Base-by-base conservation (phyloP, 2,329 filamentous ascomycete species). In the Colletotrichum eremochloae region DNA sequence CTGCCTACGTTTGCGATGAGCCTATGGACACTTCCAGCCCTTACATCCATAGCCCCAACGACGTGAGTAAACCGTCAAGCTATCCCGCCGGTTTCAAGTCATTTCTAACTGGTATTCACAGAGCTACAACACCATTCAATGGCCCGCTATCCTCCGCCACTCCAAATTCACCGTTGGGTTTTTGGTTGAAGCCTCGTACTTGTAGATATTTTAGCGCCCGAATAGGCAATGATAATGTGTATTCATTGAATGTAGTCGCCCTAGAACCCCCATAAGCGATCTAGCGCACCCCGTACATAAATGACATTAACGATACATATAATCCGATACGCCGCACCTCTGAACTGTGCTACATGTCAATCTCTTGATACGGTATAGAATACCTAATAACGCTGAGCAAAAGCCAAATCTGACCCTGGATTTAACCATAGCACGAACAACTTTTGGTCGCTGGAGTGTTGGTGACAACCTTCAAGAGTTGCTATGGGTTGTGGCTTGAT, bases 1-100 rank as follows among this genome's bases (percentile, higher is more conserved):
- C 81, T 14, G 80, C 81, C 0, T 83, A 81, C 64, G 79, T 80
- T 3, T 80, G 78, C 42, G 82, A 83, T 46, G 82, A 83, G 60
- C 70, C 75, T 5, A 77, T 79, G 2, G 70, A 72, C 9, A 77
- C 78, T 44, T 79, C 78, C 1, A 77, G 75, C 63, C 77, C 78
- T 3, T 79, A 80, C 57, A 80, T 83, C 42, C 81, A 84, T 74
- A 76, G 76, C 36, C 20, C 76, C n/a, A 69, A 72, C 7, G 82
- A 84, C 75, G 81, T 83, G 71, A 80, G 81, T 78, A 36, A 5
- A 24, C 5, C 9, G 7, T 2, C 6, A n/a, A 40, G 14, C 15
- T 8, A 9, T 14, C 1, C 15, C 20, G 11, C 1, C 53, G 3
- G 20, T 63, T n/a, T 44, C 18, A 63, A n/a, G 3, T n/a, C 57